Conservation (phyloP, 352 stramenopile genomes). For the Pythium sukuiense region DNA sequence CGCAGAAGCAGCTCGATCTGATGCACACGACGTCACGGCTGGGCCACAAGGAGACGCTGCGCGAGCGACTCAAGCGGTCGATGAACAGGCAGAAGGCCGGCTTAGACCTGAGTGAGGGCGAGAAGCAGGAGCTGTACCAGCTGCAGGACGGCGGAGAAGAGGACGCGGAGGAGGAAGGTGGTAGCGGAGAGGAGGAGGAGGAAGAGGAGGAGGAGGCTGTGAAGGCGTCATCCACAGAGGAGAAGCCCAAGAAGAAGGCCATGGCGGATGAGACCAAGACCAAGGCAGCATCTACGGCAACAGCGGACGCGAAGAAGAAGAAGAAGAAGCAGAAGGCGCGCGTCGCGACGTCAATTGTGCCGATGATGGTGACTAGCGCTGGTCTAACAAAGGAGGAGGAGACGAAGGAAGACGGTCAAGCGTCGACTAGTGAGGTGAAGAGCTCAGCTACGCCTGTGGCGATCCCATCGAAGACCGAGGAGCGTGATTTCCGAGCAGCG, state of each 20-base stretch:
- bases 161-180: constrained; percentile 26
- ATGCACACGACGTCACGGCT: constrained; percentile 78
- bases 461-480: background rate
- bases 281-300: background rate
- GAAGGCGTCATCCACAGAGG: constrained; percentile 9
- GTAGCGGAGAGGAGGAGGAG: constrained; percentile 19
- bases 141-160: constrained; percentile 24
- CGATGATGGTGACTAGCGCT: constrained; percentile 21
- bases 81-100: constrained; percentile 78
- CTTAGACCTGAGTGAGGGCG: constrained; percentile 48
- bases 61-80: constrained; percentile 73
- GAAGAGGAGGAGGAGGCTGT: constrained; percentile 18
- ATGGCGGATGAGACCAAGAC: constrained; percentile 15
- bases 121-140: constrained; percentile 62
- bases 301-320: constrained; percentile 18
- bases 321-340: constrained; percentile 24
- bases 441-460: background rate
- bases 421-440: background rate
- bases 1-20: constrained; percentile 63
- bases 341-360: constrained; percentile 36
- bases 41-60: constrained; percentile 81
- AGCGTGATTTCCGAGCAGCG: background rate
- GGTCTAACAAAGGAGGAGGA: constrained; percentile 18
- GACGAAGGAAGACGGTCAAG: background rate
- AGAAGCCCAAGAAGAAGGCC: constrained; percentile 17